phyloP scores from a whole-genome alignment of 768 basidiomycete genomes.

The Boletus tomentosulus region DNA sequence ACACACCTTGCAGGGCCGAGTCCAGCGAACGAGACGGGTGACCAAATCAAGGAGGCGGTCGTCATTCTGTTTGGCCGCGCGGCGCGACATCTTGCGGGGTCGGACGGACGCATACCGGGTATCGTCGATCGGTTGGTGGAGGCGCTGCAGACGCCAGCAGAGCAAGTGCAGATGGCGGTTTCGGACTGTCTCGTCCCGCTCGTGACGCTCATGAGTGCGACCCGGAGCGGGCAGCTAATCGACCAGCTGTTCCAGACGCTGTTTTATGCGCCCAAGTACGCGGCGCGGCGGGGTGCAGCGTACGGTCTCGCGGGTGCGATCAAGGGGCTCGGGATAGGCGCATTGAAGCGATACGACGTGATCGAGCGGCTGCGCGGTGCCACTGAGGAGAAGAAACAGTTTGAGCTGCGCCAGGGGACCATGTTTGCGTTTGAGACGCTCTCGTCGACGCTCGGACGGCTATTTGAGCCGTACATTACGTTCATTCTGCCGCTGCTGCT shows the following conservation, averaged over 20 bases:
- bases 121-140: slow-evolving; percentile 86
- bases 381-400: slow-evolving; percentile 84
- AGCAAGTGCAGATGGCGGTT: slow-evolving; percentile 94
- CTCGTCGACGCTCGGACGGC: slow-evolving; percentile 76
- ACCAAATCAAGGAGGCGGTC: slow-evolving; percentile 91
- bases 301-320: slow-evolving; percentile 93
- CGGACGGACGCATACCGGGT: slow-evolving; percentile 70
- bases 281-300: slow-evolving; percentile 91
- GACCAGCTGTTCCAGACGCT: slow-evolving; percentile 75
- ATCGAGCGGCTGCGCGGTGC: slow-evolving; percentile 69
- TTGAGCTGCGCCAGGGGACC: slow-evolving; percentile 86
- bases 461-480: slow-evolving; percentile 91
- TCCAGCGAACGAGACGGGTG: slow-evolving; percentile 66
- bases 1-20: slow-evolving; percentile 53
- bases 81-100: slow-evolving; percentile 77
- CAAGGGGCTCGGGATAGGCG: slow-evolving; percentile 83
- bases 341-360: slow-evolving; percentile 81
- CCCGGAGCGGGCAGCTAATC: slow-evolving; percentile 49
- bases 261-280: slow-evolving; percentile 80
- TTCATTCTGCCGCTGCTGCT: slow-evolving; percentile 82
- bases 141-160: slow-evolving; percentile 89
- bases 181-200: slow-evolving; percentile 92
- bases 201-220: slow-evolving; percentile 58
- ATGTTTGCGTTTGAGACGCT: slow-evolving; percentile 95
- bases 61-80: slow-evolving; percentile 93